Evolutionary conservation across 306 rosid genomes (phyloP), one percentile per base, ranked within the genome.

Genomic region (Abrus precatorius): DNA sequence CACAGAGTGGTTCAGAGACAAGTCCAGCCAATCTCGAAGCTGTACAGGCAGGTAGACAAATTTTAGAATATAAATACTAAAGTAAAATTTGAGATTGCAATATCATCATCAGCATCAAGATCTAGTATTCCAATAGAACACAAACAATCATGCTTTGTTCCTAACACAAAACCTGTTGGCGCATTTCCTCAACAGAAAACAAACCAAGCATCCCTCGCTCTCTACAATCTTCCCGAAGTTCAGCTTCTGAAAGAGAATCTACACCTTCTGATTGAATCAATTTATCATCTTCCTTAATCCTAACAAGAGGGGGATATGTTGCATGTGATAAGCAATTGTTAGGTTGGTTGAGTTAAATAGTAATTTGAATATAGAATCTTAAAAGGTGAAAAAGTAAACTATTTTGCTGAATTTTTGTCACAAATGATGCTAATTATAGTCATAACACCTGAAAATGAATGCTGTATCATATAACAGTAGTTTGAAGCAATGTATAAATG

Each of bases 21-120:
- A 90, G 84, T 95, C 99, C 88, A 95, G 78, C 99, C 99, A 95
- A 85, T 95, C 97, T 49, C 90, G 94, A 79, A 95, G 96, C 98
- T 95, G 88, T 83, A 86, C 47, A 64, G 12, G 61, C 62, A 87
- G 55, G 72, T 45, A 36, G 38, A 55, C 66, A 72, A 71, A n/a
- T 57, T 76, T 53, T 66, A 81, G 33, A 78, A 75, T 74, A 67
- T 7, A 61, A 28, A 49, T 14, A 57, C 48, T 69, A 63, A 43
- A 53, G 52, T 75, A 13, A 83, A 77, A 60, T 66, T 8, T 49
- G 13, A 73, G 47, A 47, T 49, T 65, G 74, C 7, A 62, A 52
- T 45, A 68, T 72, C 56, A 70, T 48, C 36, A 68, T 72, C 56
- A 70, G 41, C 36, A 59, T 54, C 76, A 41, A 45, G 72, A 79